Evolutionary conservation across 768 basidiomycete genomes (phyloP).

Genomic region (Paxillus involutus): DNA sequence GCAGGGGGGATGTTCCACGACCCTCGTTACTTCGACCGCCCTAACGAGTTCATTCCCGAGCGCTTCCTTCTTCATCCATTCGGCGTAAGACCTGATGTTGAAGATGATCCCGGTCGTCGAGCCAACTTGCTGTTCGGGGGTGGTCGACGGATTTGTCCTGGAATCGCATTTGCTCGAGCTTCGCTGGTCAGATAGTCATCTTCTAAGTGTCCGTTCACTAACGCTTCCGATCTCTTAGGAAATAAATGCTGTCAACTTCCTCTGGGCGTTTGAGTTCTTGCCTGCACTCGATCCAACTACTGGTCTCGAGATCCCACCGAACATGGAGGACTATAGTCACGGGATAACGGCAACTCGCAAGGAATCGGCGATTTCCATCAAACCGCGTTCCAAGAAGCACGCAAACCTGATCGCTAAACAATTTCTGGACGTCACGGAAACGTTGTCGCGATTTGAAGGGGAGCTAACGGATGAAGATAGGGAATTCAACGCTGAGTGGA

Average conservation of each 20-base stretch:
- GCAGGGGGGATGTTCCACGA: constrained; percentile 28
- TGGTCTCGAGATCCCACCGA: background rate
- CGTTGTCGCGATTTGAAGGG: background rate
- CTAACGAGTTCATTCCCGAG: constrained; percentile 23
- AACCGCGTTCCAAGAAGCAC: background rate
- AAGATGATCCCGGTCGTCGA: too few relatives aligned
- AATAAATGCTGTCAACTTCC: constrained; percentile 26
- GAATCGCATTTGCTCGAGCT: too few relatives aligned
- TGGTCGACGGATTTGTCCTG: too few relatives aligned
- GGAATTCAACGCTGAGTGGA: background rate
- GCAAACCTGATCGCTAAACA: background rate
- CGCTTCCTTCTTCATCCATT: constrained; percentile 14
- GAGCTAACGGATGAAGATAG: background rate
- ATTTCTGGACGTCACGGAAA: background rate
- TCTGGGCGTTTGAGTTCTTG: constrained; percentile 22
- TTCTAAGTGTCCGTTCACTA: background rate
- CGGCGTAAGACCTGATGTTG: too few relatives aligned
- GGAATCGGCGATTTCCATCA: background rate
- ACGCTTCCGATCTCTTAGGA: constrained; percentile 4
- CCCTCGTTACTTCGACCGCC: constrained; percentile 22
- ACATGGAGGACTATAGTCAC: background rate
- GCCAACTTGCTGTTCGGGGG: too few relatives aligned
- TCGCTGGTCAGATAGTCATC: too few relatives aligned
- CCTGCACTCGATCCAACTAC: background rate
- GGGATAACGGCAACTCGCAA: background rate